phyloP scores from a whole-genome alignment of 1,139 yeast genomes.

The Candida tropicalis region DNA sequence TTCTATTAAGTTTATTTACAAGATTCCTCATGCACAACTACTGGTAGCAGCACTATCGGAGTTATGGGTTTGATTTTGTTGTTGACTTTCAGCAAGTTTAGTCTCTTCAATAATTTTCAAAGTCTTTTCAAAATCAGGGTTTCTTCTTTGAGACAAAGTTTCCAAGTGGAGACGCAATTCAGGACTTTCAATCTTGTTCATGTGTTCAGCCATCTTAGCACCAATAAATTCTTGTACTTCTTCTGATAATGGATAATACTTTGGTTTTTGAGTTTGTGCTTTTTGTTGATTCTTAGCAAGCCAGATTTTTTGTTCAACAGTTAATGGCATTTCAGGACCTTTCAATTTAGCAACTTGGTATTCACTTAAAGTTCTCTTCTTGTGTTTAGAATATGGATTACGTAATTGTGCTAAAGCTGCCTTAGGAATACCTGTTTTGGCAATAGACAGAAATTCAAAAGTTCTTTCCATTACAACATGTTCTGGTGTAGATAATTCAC shows the following conservation, averaged over 20 bases:
- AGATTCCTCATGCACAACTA: conserved; percentile 1
- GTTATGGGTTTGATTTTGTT: neutral
- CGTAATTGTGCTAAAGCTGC: conserved; percentile 71
- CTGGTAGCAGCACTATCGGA: neutral
- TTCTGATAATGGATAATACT: conserved; percentile 55
- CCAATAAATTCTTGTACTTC: conserved; percentile 77
- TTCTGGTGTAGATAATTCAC: conserved; percentile 58
- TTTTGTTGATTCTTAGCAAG: conserved; percentile 40
- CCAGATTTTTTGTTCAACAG: conserved; percentile 64
- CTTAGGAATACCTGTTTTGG: conserved; percentile 67
- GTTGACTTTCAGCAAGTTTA: conserved; percentile 6
- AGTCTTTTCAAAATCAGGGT: conserved; percentile 38
- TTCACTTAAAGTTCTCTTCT: conserved; percentile 57
- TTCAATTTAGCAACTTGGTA: conserved; percentile 63
- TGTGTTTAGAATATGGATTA: conserved; percentile 66
- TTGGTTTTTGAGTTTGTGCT: conserved; percentile 47
- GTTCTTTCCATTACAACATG: conserved; percentile 72
- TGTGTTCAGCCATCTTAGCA: conserved; percentile 59
- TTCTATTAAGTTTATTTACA: neutral
- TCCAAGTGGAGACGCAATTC: conserved; percentile 44
- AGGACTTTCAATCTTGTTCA: conserved; percentile 44
- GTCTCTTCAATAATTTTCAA: conserved; percentile 13
- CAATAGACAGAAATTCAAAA: conserved; percentile 69
- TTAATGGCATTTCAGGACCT: conserved; percentile 78
- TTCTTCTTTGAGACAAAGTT: conserved; percentile 31